Conservation (phyloP, 75 land plant species). For the Selaginella moellendorffii region DNA sequence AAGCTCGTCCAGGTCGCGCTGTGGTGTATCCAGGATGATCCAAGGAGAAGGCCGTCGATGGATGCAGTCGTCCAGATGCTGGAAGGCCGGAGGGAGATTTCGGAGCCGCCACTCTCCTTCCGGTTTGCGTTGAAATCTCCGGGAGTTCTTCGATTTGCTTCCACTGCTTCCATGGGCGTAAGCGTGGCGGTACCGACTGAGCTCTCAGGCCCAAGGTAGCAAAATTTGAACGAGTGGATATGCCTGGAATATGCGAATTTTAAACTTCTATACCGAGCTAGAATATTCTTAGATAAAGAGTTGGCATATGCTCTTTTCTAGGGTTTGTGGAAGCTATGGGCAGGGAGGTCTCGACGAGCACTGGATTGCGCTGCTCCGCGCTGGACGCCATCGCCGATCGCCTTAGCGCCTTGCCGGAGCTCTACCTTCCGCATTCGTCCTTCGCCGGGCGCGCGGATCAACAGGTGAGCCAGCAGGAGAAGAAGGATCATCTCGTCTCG, state of each 20-base stretch:
- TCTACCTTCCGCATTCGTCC: slow-evolving; percentile 57
- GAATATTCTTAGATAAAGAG: too few species aligned
- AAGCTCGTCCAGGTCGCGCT: not conserved
- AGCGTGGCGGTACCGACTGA: too few species aligned
- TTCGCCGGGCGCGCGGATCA: slow-evolving; percentile 12
- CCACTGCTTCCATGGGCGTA: too few species aligned
- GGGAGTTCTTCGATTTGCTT: too few species aligned
- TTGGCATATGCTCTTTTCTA: too few species aligned
- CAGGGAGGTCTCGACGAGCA: slow-evolving; percentile 13
- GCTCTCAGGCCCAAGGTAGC: too few species aligned
- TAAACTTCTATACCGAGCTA: too few species aligned
- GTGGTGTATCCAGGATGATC: slow-evolving; percentile 6
- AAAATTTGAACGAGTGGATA: too few species aligned
- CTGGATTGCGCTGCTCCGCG: slow-evolving; percentile 16
- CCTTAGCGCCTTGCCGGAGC: slow-evolving; percentile 38
- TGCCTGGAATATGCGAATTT: too few species aligned
- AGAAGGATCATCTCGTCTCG: slow-evolving; percentile 40
- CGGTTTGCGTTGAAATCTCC: not conserved
- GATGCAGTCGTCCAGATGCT: not conserved
- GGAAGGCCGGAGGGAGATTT: not conserved
- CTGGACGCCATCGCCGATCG: slow-evolving; percentile 44
- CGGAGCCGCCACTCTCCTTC: slow-evolving; percentile 1
- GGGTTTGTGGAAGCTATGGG: slow-evolving; percentile 17
- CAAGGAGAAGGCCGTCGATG: not conserved
- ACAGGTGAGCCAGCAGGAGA: slow-evolving; percentile 30